Base-by-base conservation (phyloP, 257 asterid genomes). In the Paulownia fortunei region DNA sequence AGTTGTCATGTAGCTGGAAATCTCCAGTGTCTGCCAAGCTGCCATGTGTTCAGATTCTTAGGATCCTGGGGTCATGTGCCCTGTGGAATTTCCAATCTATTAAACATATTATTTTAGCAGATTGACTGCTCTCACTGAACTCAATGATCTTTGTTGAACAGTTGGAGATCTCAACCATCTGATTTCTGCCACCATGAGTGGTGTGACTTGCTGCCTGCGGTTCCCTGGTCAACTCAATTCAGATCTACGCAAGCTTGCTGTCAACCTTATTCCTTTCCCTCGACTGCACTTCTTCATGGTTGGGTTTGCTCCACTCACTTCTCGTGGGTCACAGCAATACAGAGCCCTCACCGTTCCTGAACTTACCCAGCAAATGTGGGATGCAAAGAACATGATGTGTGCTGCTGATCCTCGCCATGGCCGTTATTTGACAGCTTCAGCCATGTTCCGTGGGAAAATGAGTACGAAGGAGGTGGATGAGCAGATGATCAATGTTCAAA, bases 151-250 rank as follows among this genome's bases (percentile, higher is more conserved):
- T 58, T 79, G 73, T 44, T 84, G 37, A 39, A 34, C 83, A 86
- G 89, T 86, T 69, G 87, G 87, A 72, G 87, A 86, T 77, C 86
- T 86, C 76, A 86, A 86, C 81, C 87, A 86, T 76, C 76, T 86
- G 76, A 86, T 86, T 70, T 86, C 89, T n/a, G 89, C 89, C 56
- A 86, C 89, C 79, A 86, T 86, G 89, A 86, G 89, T 26, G 89
- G 87, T 37, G 89, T 86, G 74, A 86, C 88, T 9, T 85, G 88
- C 83, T 85, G 88, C 81, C 83, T 85, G n/a, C 84, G 86, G 3
- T 85, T 82, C 77, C 88, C 88, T 1, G 88, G 88, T 8, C 88
- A 85, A 34, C 84, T 85, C 70, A 85, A 82, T 27, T 85, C 88
- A 8, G 88, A 85, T 73, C 86, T 85, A 18, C 86, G 88, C 41